Conservation (phyloP, 2,329 filamentous ascomycete species). For the Rutstroemia sp. region DNA sequence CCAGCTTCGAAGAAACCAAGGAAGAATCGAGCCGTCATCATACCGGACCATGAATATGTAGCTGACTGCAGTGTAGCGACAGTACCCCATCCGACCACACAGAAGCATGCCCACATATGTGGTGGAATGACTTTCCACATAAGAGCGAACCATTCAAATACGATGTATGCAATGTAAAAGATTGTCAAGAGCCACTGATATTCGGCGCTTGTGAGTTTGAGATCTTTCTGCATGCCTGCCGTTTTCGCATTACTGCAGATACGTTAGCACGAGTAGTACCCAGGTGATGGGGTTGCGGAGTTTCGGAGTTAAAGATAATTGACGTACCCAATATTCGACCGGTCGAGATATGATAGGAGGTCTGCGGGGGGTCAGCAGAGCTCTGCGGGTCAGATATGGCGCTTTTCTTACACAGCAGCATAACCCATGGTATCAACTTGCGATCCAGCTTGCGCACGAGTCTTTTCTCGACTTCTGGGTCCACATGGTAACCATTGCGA, state of each 20-base stretch:
- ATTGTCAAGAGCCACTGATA: slow-evolving; percentile 35
- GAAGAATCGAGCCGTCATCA: slow-evolving; percentile 33
- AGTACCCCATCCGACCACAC: slow-evolving; percentile 30
- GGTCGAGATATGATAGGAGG: slow-evolving; percentile 40
- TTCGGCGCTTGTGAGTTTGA: slow-evolving; percentile 37
- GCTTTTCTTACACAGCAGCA: slow-evolving; percentile 13
- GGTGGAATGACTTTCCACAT: slow-evolving; percentile 34
- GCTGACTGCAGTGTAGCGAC: slow-evolving; percentile 39
- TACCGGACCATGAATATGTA: slow-evolving; percentile 29
- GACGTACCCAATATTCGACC: slow-evolving; percentile 40
- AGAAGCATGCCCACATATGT: slow-evolving; percentile 33
- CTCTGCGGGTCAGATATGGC: neutral
- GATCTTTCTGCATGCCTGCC: slow-evolving; percentile 43
- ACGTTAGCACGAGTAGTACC: too few species aligned
- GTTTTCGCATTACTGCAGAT: slow-evolving; percentile 42
- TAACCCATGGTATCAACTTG: slow-evolving; percentile 40
- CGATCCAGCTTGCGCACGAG: slow-evolving; percentile 52
- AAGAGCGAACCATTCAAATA: slow-evolving; percentile 34
- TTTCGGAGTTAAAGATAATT: neutral
- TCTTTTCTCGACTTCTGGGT: slow-evolving; percentile 34
- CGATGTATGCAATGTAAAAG: slow-evolving; percentile 34
- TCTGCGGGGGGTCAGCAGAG: slow-evolving; percentile 25
- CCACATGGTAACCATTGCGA: neutral
- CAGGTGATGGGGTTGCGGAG: neutral
- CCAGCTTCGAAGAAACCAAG: slow-evolving; percentile 33